Conservation (phyloP, 371 early-diverging fungal genomes). For the Smittium culicis region DNA sequence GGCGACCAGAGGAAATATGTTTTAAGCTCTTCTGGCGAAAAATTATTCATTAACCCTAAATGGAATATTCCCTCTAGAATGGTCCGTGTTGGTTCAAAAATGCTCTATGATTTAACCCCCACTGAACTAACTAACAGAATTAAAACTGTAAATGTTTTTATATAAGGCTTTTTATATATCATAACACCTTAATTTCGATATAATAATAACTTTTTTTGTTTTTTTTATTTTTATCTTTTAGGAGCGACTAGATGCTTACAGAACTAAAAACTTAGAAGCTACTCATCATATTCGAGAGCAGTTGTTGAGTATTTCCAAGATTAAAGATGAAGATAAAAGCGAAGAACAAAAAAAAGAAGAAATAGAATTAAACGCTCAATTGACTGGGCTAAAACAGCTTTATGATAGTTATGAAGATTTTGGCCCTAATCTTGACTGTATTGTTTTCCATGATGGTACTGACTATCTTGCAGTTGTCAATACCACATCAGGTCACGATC, state of each 20-base stretch:
- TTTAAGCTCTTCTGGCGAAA: constrained; percentile 59
- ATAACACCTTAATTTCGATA: not conserved
- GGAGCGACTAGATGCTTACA: constrained; percentile 52
- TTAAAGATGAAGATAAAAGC: constrained; percentile 29
- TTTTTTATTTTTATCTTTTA: constrained; percentile 18
- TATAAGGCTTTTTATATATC: constrained; percentile 13
- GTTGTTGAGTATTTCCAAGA: constrained; percentile 37
- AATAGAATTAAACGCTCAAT: constrained; percentile 40
- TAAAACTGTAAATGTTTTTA: constrained; percentile 32
- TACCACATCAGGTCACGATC: constrained; percentile 59
- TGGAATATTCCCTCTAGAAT: constrained; percentile 69
- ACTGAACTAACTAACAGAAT: constrained; percentile 38
- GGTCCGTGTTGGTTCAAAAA: constrained; percentile 72
- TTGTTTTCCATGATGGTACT: constrained; percentile 73
- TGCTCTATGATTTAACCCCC: constrained; percentile 64
- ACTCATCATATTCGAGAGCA: constrained; percentile 44
- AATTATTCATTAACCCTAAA: constrained; percentile 46
- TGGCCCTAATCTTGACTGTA: constrained; percentile 66
- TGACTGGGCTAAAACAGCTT: constrained; percentile 48
- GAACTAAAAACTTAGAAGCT: constrained; percentile 46
- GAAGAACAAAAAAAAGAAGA: constrained; percentile 36
- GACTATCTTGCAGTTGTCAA: constrained; percentile 80
- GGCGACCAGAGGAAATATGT: constrained; percentile 18
- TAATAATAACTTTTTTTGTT: not conserved
- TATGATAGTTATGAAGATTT: constrained; percentile 55